Base-by-base conservation (phyloP, 2,329 filamentous ascomycete species). In the Neofusicoccum laricinum region DNA sequence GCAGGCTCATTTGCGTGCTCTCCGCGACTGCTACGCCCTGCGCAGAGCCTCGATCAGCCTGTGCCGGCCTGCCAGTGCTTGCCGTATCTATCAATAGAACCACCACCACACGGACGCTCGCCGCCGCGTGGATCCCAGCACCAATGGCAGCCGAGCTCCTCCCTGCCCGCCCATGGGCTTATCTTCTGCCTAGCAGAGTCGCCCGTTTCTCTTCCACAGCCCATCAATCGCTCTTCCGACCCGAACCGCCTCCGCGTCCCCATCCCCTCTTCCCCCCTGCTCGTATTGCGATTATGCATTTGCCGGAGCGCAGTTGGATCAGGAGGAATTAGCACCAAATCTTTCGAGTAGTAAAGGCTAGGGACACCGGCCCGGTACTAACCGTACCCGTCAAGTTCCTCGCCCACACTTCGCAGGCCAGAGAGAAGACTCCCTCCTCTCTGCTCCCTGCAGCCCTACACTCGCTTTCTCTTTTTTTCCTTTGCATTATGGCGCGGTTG, bases 361-460 rank as follows among this genome's bases (percentile, higher is more conserved):
- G 40, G 25, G 40, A 25, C 40, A 17, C 53, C 51, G 53, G 53
- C 55, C 25, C 55, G 55, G 55, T 59, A 25, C 55, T 59, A 59
- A 59, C 55, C 55, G 40, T 58, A 45, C 53, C 53, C n/a, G 40
- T 46, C 53, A 19, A 58, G 38, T 19, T 38, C 25, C 51, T 43
- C 21, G 21, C 15, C 21, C 19, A 40, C 8, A 19, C 40, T 45
- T 40, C 51, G 51, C 51, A 57, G 34, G 32, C 40, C 21, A 34
- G 25, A 25, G 30, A 36, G 55, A 57, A 59, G 55, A 30, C 25
- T 46, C 55, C 19, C 55, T 32, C 41, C 30, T 45, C 41, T 59
- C 55, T 59, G 55, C 55, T 36, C 55, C 55, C 55, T 59, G 55
- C 55, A 59, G 55, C 55, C 55, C 55, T 59, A 59, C 55, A 59